Evolutionary conservation across 2,329 filamentous ascomycete species (phyloP).

Genomic region (Aspergillus melleus): DNA sequence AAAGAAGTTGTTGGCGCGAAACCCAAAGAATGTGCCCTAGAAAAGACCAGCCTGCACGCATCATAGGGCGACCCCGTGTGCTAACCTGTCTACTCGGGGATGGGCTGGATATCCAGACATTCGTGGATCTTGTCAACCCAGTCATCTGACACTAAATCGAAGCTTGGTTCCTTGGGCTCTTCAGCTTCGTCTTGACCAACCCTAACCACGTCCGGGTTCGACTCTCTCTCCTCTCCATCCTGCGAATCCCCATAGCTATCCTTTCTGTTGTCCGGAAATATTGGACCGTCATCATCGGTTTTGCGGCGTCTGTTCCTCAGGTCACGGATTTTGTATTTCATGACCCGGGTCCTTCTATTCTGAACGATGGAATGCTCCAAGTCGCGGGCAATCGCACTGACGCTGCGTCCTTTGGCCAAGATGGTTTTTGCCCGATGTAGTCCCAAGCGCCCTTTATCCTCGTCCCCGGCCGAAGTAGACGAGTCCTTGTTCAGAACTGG

Average conservation of each 20-base stretch:
- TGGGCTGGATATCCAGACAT: constrained; percentile 27
- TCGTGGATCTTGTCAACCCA: constrained; percentile 26
- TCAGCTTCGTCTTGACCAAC: not conserved
- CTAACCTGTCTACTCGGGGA: not conserved
- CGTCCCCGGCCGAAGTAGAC: not conserved
- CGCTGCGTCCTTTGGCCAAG: constrained; percentile 13
- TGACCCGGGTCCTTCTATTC: constrained; percentile 12
- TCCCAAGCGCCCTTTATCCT: constrained; percentile 9
- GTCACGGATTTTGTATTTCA: constrained; percentile 9
- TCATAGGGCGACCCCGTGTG: not conserved
- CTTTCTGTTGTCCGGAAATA: not conserved
- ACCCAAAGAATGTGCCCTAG: not conserved
- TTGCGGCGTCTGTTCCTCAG: constrained; percentile 5
- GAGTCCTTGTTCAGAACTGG: constrained; percentile 1
- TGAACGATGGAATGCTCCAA: constrained; percentile 14
- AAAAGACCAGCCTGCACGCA: not conserved
- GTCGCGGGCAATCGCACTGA: constrained; percentile 12
- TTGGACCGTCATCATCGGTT: constrained; percentile 3
- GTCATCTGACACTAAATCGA: constrained; percentile 21
- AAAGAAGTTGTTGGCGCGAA: not conserved
- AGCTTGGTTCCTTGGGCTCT: constrained; percentile 5
- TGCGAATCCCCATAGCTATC: not conserved
- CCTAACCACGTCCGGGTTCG: not conserved
- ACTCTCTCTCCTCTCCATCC: not conserved
- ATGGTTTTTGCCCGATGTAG: constrained; percentile 14